These are phyloP conservation scores for Syncephalastrum racemosum DNA, from an alignment of 371 early-diverging fungal genomes.

Conservation along the genomic window DNA sequence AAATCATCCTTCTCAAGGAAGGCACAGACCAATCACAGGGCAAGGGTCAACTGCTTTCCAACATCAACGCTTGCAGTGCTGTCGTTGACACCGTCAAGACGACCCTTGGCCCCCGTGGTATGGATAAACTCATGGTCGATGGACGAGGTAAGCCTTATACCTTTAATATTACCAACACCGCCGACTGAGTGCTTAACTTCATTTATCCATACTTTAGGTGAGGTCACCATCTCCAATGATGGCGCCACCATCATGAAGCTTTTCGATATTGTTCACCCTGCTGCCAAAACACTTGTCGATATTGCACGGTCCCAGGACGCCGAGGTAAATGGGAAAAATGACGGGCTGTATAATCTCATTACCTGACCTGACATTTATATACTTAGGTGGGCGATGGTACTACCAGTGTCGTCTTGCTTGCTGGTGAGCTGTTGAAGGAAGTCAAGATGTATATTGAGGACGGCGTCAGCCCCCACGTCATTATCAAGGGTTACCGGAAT, in stretches of 20 bases:
- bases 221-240: conserved; percentile 99
- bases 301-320: conserved; percentile 99
- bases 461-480: conserved; percentile 92
- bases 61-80: conserved; percentile 96
- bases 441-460: conserved; percentile 95
- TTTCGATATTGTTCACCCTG: conserved; percentile 99
- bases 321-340: conserved; percentile 67
- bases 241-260: conserved; percentile 99
- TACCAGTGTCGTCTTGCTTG: conserved; percentile 98
- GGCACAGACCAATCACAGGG: conserved; percentile 99
- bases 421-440: conserved; percentile 95
- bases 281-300: conserved; percentile 97
- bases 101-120: conserved; percentile 99
- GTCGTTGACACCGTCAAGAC: conserved; percentile 96
- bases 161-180: background rate
- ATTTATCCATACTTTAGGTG: conserved; percentile 43
- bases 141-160: conserved; percentile 63
- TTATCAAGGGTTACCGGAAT: conserved; percentile 92
- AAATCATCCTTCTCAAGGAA: conserved; percentile 98
- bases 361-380: background rate
- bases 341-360: background rate
- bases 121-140: conserved; percentile 99
- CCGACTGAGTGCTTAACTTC: background rate
- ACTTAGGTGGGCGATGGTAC: conserved; percentile 98
- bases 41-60: conserved; percentile 96